Base-by-base conservation (phyloP, 768 basidiomycete genomes). In the Xerocomellus amylosporus region DNA sequence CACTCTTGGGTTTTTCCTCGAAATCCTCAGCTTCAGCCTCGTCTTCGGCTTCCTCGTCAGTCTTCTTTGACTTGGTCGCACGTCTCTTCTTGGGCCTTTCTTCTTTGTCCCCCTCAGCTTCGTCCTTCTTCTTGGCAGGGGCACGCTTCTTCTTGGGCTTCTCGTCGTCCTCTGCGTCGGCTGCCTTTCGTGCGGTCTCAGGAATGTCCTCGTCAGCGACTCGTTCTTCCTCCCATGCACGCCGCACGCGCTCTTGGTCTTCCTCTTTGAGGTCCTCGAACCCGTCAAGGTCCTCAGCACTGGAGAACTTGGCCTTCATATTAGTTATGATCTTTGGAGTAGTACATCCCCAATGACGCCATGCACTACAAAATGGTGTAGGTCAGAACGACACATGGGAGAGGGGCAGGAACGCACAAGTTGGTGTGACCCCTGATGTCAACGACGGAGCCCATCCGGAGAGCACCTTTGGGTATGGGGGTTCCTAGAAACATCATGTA, bases 281-380 rank as follows among this genome's bases (percentile, higher is more conserved):
- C 19, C 94, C 94, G 66, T 98, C 94, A 36, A 96, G 74, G 1
- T 94, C 91, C 10, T 80, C 76, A 0, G 83, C 75, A 5, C 76
- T 75, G 2, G 77, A 74, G 57, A 88, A 79, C 3, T 74, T 70
- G 13, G 76, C 75, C 73, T 93, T 88, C 70, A 90, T 76, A 66
- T 93, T 94, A 20, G 64, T 66, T 31, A 96, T 62, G 46, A 93
- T 82, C 63, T 79, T 83, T 19, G 76, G 41, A 0, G 92, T 93
- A 8, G 81, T 78, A 66, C 93, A 95, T 19, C 93, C 93, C 92
- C 92, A 96, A 65, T 96, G 93, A 58, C 91, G 84, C 90, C 90
- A 96, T 33, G 77, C 69, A 65, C 89, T 91, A 13, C 17, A 15
- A 44, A 26, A 47, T 8, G 22, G 1, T 24, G 5, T 31, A 30